Percentiles rank a stretch among this genome's conserved stretches.
These are phyloP conservation scores for Turnera subulata DNA, from an alignment of 345 rosid species.

Conservation along the genomic window DNA sequence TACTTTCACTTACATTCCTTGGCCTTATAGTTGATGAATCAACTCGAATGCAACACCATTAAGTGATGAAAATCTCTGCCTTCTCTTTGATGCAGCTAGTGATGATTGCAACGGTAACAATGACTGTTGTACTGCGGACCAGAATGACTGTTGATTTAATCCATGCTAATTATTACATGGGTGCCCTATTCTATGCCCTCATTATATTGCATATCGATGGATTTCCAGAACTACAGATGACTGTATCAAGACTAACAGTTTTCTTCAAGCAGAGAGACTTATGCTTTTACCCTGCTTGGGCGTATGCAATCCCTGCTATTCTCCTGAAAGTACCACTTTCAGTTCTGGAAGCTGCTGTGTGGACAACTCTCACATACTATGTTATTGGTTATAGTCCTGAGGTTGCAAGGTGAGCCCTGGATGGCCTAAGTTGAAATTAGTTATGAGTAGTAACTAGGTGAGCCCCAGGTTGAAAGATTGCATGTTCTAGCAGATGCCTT, in stretches of 20 bases:
- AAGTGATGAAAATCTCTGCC: no score
- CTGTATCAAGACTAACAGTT: conserved; percentile 43
- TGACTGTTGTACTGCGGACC: conserved; percentile 49
- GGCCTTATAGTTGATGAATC: no score
- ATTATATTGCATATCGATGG: conserved; percentile 44
- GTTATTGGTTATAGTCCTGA: conserved; percentile 76
- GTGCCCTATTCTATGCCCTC: conserved; percentile 47
- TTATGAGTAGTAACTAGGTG: no score
- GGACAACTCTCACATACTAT: conserved; percentile 71
- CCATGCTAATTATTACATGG: conserved; percentile 50
- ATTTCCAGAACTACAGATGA: conserved; percentile 45
- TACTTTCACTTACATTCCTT: conserved; percentile 8
- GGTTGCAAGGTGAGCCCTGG: conserved; percentile 47
- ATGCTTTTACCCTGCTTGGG: conserved; percentile 66
- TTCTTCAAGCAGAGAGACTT: conserved; percentile 60
- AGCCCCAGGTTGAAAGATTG: no score
- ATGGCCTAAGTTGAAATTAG: no score
- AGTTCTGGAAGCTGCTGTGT: conserved; percentile 42
- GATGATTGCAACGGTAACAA: conserved; percentile 42
- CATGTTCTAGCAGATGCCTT: no score
- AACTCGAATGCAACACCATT: not conserved
- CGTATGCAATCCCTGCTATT: conserved; percentile 53
- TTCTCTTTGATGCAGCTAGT: conserved; percentile 38
- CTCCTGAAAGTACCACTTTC: conserved; percentile 54
- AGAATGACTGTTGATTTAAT: conserved; percentile 39